Evolutionary conservation across 208 protist species (phyloP).

Genomic region (Acanthamoeba royreba): DNA sequence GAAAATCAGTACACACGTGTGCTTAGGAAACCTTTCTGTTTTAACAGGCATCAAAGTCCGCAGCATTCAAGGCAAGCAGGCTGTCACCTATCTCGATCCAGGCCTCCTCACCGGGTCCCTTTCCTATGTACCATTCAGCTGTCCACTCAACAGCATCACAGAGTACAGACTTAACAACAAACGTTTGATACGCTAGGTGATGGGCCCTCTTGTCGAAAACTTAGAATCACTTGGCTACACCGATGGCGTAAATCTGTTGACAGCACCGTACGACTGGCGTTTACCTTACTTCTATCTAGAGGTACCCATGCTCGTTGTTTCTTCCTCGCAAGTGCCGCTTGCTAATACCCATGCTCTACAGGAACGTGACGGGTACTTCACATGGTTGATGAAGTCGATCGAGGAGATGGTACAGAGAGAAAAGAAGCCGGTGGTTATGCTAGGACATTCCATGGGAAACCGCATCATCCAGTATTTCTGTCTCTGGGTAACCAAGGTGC

Average conservation of each 20-base stretch:
- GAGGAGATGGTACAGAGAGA: neutral
- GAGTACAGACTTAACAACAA: neutral
- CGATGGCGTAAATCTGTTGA: neutral
- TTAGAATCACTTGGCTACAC: slow-evolving; percentile 16
- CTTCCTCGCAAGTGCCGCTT: neutral
- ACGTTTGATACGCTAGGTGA: neutral
- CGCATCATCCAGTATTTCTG: slow-evolving; percentile 43
- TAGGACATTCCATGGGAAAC: slow-evolving; percentile 44
- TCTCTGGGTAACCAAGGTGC: neutral
- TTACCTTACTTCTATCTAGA: neutral
- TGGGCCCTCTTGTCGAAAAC: slow-evolving; percentile 31
- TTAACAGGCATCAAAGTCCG: neutral
- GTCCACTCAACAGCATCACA: neutral
- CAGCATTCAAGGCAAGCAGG: neutral
- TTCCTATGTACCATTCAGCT: neutral
- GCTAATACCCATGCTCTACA: neutral
- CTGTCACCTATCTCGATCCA: slow-evolving; percentile 38
- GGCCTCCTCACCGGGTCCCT: neutral
- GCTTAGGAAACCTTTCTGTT: no score
- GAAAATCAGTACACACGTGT: no score
- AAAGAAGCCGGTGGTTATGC: slow-evolving; percentile 21
- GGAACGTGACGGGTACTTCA: neutral
- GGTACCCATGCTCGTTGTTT: neutral
- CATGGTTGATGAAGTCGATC: neutral
- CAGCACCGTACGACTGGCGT: slow-evolving; percentile 6